Evolutionary conservation across 306 rosid genomes (phyloP).

Genomic region (Cucurbita ficifolia): DNA sequence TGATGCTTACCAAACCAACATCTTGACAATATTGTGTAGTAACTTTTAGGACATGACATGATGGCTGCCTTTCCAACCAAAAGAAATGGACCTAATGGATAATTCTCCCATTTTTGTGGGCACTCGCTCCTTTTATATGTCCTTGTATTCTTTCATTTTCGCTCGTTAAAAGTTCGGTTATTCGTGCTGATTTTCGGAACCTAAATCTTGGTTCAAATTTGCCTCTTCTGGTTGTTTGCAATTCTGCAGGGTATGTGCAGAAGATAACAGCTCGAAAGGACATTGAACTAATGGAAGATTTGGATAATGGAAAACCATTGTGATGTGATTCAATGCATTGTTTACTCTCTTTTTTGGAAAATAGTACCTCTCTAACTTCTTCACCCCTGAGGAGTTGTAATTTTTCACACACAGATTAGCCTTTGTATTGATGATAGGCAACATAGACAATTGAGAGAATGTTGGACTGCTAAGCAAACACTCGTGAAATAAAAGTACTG

Average conservation of each 20-base stretch:
- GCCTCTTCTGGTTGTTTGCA: conserved; percentile 3
- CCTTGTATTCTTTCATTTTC: too few relatives aligned
- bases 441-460: not conserved
- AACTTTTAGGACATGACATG: not conserved
- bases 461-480: not conserved
- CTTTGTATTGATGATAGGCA: not conserved
- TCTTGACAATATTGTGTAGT: not conserved
- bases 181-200: not conserved
- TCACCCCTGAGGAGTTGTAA: not conserved
- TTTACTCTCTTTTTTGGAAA: not conserved
- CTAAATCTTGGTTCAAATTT: not conserved
- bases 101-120: too few relatives aligned
- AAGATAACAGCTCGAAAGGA: conserved; percentile 83
- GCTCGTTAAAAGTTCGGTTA: too few relatives aligned
- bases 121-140: too few relatives aligned
- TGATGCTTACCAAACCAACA: not conserved
- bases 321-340: conserved; percentile 29
- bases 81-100: too few relatives aligned
- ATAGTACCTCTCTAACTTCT: not conserved
- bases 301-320: conserved; percentile 58
- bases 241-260: conserved; percentile 79
- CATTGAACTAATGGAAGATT: conserved; percentile 79
- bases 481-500: not conserved
- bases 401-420: not conserved
- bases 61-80: not conserved